These are phyloP conservation scores for Phylloporus sp. DNA, from an alignment of 768 basidiomycete species.

Conservation along the genomic window DNA sequence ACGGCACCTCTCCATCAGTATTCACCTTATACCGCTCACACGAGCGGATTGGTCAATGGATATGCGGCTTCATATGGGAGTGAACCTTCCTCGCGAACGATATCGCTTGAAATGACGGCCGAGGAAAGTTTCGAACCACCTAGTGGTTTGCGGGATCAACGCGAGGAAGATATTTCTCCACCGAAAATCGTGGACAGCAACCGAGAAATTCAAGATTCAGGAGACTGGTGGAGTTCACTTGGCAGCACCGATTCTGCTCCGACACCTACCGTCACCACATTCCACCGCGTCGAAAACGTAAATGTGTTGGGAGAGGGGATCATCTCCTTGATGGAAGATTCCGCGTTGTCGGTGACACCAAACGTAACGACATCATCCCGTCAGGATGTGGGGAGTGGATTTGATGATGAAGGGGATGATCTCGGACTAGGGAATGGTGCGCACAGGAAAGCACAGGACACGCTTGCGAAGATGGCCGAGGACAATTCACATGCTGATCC, in stretches of 20 bases:
- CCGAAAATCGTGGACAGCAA: constrained; percentile 27
- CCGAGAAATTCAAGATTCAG: constrained; percentile 35
- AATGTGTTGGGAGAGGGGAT: constrained; percentile 53
- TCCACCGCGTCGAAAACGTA: constrained; percentile 49
- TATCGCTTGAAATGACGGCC: constrained; percentile 28
- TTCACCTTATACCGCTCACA: constrained; percentile 27
- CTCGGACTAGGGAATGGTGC: constrained; percentile 84
- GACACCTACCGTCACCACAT: constrained; percentile 70
- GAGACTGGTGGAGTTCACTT: constrained; percentile 61
- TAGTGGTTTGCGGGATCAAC: constrained; percentile 1
- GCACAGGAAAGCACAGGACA: constrained; percentile 31
- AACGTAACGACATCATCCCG: constrained; percentile 9
- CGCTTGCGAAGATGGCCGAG: constrained; percentile 26
- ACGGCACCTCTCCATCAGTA: constrained; percentile 44
- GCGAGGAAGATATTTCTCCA: constrained; percentile 2
- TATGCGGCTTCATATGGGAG: constrained; percentile 34
- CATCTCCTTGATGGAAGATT: constrained; percentile 75
- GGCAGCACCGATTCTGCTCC: constrained; percentile 34
- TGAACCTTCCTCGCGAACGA: constrained; percentile 25
- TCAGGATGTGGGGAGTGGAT: constrained; percentile 9
- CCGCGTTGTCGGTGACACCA: constrained; percentile 39
- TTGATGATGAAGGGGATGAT: constrained; percentile 70
- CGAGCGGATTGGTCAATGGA: constrained; percentile 32
- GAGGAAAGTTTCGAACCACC: constrained; percentile 22
- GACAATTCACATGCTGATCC: constrained; percentile 22